Evolutionary conservation across 2,329 filamentous ascomycete species (phyloP).

Genomic region (Colletotrichum sp.): DNA sequence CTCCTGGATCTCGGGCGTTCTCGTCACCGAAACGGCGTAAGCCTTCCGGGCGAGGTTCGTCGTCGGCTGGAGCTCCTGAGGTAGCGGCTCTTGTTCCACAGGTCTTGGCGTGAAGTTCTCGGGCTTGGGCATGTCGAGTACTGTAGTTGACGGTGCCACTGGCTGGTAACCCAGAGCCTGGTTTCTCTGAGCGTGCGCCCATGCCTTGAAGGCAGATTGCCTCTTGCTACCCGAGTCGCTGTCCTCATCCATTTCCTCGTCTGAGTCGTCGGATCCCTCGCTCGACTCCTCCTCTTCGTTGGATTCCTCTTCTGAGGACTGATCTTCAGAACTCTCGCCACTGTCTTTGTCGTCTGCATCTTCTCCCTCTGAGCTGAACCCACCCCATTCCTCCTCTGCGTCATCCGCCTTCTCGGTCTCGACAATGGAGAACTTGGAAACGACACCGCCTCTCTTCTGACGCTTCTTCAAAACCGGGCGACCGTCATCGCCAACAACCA

Average conservation of each 20-base stretch:
- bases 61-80: constrained; percentile 67
- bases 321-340: background rate
- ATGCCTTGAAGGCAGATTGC: constrained; percentile 83
- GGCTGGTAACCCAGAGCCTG: constrained; percentile 73
- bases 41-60: constrained; percentile 70
- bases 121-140: constrained; percentile 58
- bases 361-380: constrained; percentile 24
- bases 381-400: constrained; percentile 28
- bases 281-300: constrained; percentile 20
- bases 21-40: constrained; percentile 73
- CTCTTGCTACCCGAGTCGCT: constrained; percentile 36
- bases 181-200: constrained; percentile 88
- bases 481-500: constrained; percentile 80
- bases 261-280: constrained; percentile 27
- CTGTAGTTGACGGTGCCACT: constrained; percentile 43
- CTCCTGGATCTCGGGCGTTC: constrained; percentile 76
- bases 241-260: constrained; percentile 31
- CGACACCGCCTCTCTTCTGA: constrained; percentile 70
- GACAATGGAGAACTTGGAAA: constrained; percentile 54
- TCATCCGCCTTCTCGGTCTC: constrained; percentile 38
- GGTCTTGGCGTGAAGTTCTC: constrained; percentile 70
- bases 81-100: constrained; percentile 73
- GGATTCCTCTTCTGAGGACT: constrained; percentile 31
- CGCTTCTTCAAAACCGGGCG: constrained; percentile 83
- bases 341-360: background rate